Evolutionary conservation across 176 grass and related monocot genomes (phyloP), one percentile per base, ranked within the genome.

Genomic region (Eremochloa ophiuroides): DNA sequence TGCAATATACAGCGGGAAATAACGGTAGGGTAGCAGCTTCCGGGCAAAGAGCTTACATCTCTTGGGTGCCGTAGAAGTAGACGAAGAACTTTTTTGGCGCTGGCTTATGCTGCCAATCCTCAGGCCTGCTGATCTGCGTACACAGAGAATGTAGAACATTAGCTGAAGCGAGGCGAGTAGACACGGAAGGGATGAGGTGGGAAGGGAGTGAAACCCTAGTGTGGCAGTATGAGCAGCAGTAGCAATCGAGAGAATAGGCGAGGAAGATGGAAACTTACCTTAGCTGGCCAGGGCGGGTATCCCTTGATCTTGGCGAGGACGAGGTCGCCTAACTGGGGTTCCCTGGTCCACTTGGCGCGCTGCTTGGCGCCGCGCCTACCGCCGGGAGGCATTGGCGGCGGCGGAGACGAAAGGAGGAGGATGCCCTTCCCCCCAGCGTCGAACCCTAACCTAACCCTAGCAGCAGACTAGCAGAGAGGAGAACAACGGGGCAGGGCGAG

Each of bases 241-340:
- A 60, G n/a, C 56, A 6, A 17, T 10, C 2, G 66, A 64, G 25
- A 58, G 3, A 79, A 64, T 14, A 71, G 20, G 65, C 55, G 23
- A 20, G 29, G 29, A 23, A 23, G 22, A n/a, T 55, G 50, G 50
- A 55, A 55, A 9, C 2, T 55, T 43, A 95, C 96, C 96, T 95
- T 92, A 82, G 96, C 96, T 4, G 96, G 96, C 96, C 96, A 99
- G 20, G 62, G 7, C 11, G 96, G 96, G 91, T 91, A 99, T 0
- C 96, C 96, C 86, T 99, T 99, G 88, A 99, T 91, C 93, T 89
- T 99, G 73, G 96, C 93, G 78, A 99, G 85, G 71, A 99, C 96
- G 62, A 99, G 87, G 51, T 99, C 96, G 23, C 93, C 96, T 26
- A 93, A 85, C 71, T 81, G 89, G 18, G 94, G 89, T 31, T 90